Conservation (phyloP, 768 basidiomycete genomes). For the Tylopilus sp. region DNA sequence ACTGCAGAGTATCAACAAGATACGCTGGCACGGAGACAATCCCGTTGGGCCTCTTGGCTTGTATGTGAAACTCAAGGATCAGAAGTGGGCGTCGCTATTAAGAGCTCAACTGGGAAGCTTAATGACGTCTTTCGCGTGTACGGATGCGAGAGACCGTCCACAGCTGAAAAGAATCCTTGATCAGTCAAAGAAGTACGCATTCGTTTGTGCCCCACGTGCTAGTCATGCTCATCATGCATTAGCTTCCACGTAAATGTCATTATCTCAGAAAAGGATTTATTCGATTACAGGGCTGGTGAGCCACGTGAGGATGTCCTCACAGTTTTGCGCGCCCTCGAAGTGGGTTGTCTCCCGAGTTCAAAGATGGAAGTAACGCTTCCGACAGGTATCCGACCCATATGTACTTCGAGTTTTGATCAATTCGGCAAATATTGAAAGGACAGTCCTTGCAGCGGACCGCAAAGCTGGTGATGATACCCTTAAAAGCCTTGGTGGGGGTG, state of each 20-base stretch:
- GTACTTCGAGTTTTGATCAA: slow-evolving; percentile 84
- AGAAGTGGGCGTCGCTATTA: slow-evolving; percentile 64
- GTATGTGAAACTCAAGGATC: slow-evolving; percentile 71
- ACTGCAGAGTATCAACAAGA: slow-evolving; percentile 46
- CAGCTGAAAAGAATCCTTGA: slow-evolving; percentile 55
- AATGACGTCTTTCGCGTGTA: slow-evolving; percentile 73
- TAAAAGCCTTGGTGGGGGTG: slow-evolving; percentile 41
- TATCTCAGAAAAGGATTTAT: slow-evolving; percentile 69
- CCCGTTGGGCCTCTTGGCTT: slow-evolving; percentile 81
- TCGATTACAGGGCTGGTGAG: slow-evolving; percentile 78
- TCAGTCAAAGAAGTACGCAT: slow-evolving; percentile 60
- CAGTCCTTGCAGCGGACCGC: slow-evolving; percentile 63
- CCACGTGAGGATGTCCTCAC: slow-evolving; percentile 61
- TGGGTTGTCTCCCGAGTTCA: slow-evolving; percentile 30
- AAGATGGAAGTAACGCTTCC: not conserved
- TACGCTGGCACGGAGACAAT: slow-evolving; percentile 59
- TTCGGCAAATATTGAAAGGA: slow-evolving; percentile 63
- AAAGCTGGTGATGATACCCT: slow-evolving; percentile 57
- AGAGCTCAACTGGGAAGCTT: slow-evolving; percentile 52
- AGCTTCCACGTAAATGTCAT: slow-evolving; percentile 54
- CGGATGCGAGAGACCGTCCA: slow-evolving; percentile 59
- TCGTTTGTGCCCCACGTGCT: slow-evolving; percentile 5
- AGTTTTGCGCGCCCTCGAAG: slow-evolving; percentile 78
- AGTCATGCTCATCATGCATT: slow-evolving; percentile 9
- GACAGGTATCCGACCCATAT: slow-evolving; percentile 68